These are phyloP conservation scores for Gremmenia infestans DNA, from an alignment of 2,329 filamentous ascomycete species.

Conservation along the genomic window DNA sequence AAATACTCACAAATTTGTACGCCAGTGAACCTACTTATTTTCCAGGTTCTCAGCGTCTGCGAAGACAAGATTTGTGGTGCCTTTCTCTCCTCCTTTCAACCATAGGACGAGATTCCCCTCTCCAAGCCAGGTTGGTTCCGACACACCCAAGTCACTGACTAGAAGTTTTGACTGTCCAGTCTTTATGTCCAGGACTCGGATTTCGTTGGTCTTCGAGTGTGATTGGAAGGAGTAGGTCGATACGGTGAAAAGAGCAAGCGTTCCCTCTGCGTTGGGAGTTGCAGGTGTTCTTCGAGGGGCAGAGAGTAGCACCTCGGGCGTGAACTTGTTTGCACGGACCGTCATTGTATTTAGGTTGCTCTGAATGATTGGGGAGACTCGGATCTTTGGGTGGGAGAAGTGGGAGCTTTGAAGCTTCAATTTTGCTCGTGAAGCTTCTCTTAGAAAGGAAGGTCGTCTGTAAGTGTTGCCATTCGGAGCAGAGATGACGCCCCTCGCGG, in stretches of 20 bases:
- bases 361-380: not conserved
- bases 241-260: slow-evolving; percentile 60
- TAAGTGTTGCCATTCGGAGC: not conserved
- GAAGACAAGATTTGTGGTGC: slow-evolving; percentile 26
- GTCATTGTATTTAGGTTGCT: slow-evolving; percentile 49
- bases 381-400: not conserved
- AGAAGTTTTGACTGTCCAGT: slow-evolving; percentile 62
- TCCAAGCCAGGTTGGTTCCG: slow-evolving; percentile 69
- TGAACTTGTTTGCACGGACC: slow-evolving; percentile 65
- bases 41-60: slow-evolving; percentile 24
- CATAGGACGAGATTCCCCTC: slow-evolving; percentile 27
- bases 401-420: not conserved
- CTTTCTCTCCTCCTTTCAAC: slow-evolving; percentile 50
- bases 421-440: not conserved
- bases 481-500: not conserved
- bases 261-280: slow-evolving; percentile 63
- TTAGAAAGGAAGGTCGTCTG: not conserved
- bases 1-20: not conserved
- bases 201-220: slow-evolving; percentile 64
- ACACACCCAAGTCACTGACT: slow-evolving; percentile 58
- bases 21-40: slow-evolving; percentile 14
- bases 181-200: slow-evolving; percentile 64
- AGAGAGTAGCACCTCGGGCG: slow-evolving; percentile 70
- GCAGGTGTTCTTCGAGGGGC: slow-evolving; percentile 68
- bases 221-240: slow-evolving; percentile 76